Evolutionary conservation across 495 filamentous ascomycete species (phyloP).

Genomic region (Penicillium pancosmium): DNA sequence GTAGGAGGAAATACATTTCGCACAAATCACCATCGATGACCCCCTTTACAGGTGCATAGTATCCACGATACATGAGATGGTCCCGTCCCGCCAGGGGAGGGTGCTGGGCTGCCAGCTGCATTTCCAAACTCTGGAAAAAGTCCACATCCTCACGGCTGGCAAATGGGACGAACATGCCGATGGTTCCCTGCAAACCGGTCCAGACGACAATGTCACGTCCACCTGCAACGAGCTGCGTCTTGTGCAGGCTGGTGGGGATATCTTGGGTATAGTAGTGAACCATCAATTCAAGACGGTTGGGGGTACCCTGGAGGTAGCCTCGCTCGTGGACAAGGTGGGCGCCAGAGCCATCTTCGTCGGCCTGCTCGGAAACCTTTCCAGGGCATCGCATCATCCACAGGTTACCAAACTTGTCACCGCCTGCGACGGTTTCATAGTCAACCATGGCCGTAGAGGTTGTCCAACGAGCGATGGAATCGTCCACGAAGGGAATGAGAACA

Average conservation of each 20-base stretch:
- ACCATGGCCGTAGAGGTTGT: slow-evolving; percentile 89
- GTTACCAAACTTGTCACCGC: slow-evolving; percentile 97
- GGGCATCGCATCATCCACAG: slow-evolving; percentile 90
- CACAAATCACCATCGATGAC: slow-evolving; percentile 98
- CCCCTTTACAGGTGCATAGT: slow-evolving; percentile 96
- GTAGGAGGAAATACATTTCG: slow-evolving; percentile 81
- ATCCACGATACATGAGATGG: slow-evolving; percentile 91
- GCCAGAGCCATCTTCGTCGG: slow-evolving; percentile 90
- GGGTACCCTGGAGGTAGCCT: slow-evolving; percentile 84
- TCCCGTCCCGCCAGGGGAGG: slow-evolving; percentile 87
- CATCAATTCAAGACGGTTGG: slow-evolving; percentile 81
- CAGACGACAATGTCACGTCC: slow-evolving; percentile 90
- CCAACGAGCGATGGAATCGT: slow-evolving; percentile 87
- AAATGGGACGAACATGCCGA: slow-evolving; percentile 92
- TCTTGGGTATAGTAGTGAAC: slow-evolving; percentile 89
- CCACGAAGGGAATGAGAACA: slow-evolving; percentile 85
- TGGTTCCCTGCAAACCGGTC: slow-evolving; percentile 90
- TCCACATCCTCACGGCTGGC: slow-evolving; percentile 88
- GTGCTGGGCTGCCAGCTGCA: slow-evolving; percentile 80
- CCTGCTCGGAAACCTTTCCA: slow-evolving; percentile 79
- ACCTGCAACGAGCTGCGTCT: slow-evolving; percentile 86
- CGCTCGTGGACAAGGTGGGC: slow-evolving; percentile 87
- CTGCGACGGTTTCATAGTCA: slow-evolving; percentile 94
- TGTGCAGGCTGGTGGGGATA: slow-evolving; percentile 86
- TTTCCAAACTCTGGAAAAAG: slow-evolving; percentile 94